A percentile compares a stretch with the other conserved stretches of the same genome.
Conservation (phyloP, 139 green algal genomes). For the Auxenochlorella protothecoides region DNA sequence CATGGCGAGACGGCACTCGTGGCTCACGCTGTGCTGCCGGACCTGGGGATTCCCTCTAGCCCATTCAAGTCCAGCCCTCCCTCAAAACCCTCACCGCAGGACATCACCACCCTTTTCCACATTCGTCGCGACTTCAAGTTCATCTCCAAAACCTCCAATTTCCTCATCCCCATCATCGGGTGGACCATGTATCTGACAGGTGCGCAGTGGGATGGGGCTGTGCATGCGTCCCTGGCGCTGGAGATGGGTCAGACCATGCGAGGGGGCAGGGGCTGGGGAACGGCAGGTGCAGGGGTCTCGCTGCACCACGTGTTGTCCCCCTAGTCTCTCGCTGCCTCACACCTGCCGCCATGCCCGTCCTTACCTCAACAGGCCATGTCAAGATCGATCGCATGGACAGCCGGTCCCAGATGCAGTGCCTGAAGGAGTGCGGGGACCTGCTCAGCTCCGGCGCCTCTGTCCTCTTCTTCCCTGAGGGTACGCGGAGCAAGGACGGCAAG, state of each 20-base stretch:
- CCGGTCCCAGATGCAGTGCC: conserved; percentile 71
- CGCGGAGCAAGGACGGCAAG: conserved; percentile 43
- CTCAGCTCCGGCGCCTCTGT: conserved; percentile 61
- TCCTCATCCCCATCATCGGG: conserved; percentile 94
- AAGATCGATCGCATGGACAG: conserved; percentile 81
- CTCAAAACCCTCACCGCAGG: conserved; percentile 29
- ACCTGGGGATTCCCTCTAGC: too few species aligned
- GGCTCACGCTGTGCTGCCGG: too few species aligned
- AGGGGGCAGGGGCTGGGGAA: too few species aligned
- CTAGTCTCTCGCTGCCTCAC: too few species aligned
- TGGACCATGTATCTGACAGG: conserved; percentile 98
- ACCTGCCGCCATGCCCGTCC: too few species aligned
- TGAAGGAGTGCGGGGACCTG: conserved; percentile 77
- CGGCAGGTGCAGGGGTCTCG: too few species aligned
- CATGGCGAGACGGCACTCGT: too few species aligned
- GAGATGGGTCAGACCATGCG: too few species aligned
- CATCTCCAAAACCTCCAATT: conserved; percentile 92
- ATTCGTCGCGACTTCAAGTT: conserved; percentile 89
- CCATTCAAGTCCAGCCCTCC: too few species aligned
- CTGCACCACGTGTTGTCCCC: too few species aligned
- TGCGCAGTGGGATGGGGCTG: conserved; percentile 4
- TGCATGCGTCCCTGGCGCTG: too few species aligned
- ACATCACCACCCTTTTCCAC: conserved; percentile 88
- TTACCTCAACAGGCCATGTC: conserved; percentile 41
- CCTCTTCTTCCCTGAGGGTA: conserved; percentile 91